Percentiles rank a stretch among this genome's conserved stretches.
Evolutionary conservation across 2,329 filamentous ascomycete species (phyloP).

Genomic region (Ophiostoma sp.): DNA sequence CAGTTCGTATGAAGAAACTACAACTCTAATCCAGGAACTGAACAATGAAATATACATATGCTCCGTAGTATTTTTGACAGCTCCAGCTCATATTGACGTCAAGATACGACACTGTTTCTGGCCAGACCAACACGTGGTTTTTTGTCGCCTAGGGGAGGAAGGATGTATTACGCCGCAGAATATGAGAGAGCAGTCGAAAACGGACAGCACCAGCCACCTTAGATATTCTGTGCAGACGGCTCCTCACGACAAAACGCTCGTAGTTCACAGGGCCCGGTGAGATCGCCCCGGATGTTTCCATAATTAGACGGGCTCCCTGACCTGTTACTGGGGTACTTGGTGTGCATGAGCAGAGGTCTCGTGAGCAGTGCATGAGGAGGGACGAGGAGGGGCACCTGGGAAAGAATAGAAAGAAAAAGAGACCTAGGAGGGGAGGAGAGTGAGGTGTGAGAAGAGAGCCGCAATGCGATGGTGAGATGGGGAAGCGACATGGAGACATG

Average conservation of each 20-base stretch:
- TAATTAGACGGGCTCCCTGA: slow-evolving; percentile 19
- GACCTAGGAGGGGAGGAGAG: background rate
- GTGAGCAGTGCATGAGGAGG: background rate
- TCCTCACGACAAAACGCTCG: background rate
- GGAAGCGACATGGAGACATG: background rate
- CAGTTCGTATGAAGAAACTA: background rate
- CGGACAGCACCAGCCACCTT: background rate
- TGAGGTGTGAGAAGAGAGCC: background rate
- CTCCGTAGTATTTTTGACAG: background rate
- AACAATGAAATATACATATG: background rate
- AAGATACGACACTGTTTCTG: background rate
- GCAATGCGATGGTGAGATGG: background rate
- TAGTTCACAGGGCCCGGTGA: background rate
- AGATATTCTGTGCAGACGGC: background rate
- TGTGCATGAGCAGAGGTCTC: background rate
- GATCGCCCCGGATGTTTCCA: slow-evolving; percentile 21
- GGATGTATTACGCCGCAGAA: background rate
- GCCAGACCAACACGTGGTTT: background rate
- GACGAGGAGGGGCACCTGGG: background rate
- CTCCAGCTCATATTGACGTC: background rate
- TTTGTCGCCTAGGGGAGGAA: background rate
- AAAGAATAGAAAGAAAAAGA: background rate
- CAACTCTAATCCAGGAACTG: background rate
- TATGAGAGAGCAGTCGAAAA: background rate
- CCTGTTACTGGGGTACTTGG: slow-evolving; percentile 1